These are phyloP conservation scores for Pyrus communis DNA, from an alignment of 306 rosid species.

Conservation along the genomic window DNA sequence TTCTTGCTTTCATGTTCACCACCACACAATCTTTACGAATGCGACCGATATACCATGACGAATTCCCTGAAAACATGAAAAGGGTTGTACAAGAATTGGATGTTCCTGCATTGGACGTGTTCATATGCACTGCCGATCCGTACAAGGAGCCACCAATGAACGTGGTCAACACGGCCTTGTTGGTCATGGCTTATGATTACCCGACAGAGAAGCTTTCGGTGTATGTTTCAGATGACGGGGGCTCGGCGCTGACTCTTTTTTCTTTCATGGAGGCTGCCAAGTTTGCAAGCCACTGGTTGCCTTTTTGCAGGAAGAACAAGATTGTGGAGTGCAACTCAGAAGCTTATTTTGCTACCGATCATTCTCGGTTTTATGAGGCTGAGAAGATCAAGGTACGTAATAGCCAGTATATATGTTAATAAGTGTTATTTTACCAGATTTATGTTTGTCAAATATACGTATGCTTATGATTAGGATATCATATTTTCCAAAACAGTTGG, in stretches of 20 bases:
- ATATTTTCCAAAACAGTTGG: no score
- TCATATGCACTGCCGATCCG: constrained; percentile 45
- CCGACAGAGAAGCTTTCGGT: constrained; percentile 35
- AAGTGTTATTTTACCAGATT: neutral
- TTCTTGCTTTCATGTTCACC: constrained; percentile 30
- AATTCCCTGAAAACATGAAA: constrained; percentile 16
- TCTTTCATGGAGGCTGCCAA: constrained; percentile 45
- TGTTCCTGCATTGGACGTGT: constrained; percentile 35
- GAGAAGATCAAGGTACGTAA: constrained; percentile 29
- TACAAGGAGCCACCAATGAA: constrained; percentile 41
- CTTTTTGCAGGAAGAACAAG: constrained; percentile 28
- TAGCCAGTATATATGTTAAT: neutral
- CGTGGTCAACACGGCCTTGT: constrained; percentile 34
- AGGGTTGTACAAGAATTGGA: neutral
- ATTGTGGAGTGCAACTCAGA: constrained; percentile 25
- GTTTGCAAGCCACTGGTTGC: constrained; percentile 37
- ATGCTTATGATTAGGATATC: no score
- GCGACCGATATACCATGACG: constrained; percentile 19
- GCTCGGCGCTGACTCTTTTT: constrained; percentile 41
- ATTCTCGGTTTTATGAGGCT: neutral
- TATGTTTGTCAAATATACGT: no score
- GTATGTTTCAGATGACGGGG: constrained; percentile 49
- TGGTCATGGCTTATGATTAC: constrained; percentile 36
- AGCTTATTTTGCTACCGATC: constrained; percentile 14
- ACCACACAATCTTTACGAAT: constrained; percentile 25